phyloP scores from a whole-genome alignment of 805 yeast genomes.

The Yamadazyma tumulicola region DNA sequence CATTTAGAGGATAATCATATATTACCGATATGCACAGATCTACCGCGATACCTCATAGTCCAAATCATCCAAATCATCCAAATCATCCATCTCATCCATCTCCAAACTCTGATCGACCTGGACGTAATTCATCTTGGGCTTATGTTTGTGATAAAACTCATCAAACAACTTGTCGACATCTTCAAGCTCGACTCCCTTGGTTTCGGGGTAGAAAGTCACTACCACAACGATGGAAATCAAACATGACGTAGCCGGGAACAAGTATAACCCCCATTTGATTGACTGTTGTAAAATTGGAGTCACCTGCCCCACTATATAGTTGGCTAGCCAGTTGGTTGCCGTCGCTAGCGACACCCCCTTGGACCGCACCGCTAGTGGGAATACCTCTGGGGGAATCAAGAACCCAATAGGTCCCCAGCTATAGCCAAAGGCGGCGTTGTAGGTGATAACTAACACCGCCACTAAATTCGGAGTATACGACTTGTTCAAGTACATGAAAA shows the following conservation, averaged over 20 bases:
- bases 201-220: slow-evolving; percentile 37
- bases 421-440: slow-evolving; percentile 43
- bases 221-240: slow-evolving; percentile 33
- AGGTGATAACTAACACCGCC: slow-evolving; percentile 38
- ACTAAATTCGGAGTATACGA: slow-evolving; percentile 35
- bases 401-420: slow-evolving; percentile 48
- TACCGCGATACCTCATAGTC: no score
- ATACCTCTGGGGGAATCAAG: slow-evolving; percentile 42
- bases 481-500: slow-evolving; percentile 29
- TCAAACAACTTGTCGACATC: slow-evolving; percentile 38
- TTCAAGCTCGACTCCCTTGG: slow-evolving; percentile 43
- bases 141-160: slow-evolving; percentile 23
- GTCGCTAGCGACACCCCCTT: slow-evolving; percentile 45
- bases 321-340: slow-evolving; percentile 44
- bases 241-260: slow-evolving; percentile 39
- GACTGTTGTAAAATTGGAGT: slow-evolving; percentile 40
- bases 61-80: slow-evolving; percentile 20
- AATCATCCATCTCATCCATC: slow-evolving; percentile 7
- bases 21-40: no score
- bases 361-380: slow-evolving; percentile 39
- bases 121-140: slow-evolving; percentile 16
- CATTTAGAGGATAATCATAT: no score
- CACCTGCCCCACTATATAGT: slow-evolving; percentile 43
- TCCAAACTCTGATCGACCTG: slow-evolving; percentile 10
- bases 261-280: slow-evolving; percentile 40